These are phyloP conservation scores for Phaeotremella skinneri DNA, from an alignment of 768 basidiomycete species.

Conservation along the genomic window DNA sequence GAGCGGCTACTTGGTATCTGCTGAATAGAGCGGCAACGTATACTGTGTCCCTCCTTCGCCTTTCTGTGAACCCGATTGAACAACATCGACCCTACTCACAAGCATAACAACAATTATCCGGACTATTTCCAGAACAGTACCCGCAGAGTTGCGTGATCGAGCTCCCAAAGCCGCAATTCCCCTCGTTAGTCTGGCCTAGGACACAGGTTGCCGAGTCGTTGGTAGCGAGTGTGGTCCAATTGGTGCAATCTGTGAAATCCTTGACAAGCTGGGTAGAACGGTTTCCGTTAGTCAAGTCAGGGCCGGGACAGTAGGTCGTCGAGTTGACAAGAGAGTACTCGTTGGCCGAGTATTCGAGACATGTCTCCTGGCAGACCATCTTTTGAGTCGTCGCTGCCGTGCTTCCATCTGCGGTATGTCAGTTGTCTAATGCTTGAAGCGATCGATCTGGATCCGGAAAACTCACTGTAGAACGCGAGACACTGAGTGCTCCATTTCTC, in stretches of 20 bases:
- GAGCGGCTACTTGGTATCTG: too few relatives aligned
- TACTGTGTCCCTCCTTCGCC: neutral
- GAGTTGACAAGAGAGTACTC: constrained; percentile 35
- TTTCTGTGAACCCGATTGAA: neutral
- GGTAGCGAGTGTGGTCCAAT: constrained; percentile 45
- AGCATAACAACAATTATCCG: constrained; percentile 44
- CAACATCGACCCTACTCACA: constrained; percentile 14
- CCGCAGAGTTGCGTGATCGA: constrained; percentile 36
- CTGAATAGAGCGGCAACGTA: neutral
- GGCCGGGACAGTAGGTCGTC: constrained; percentile 43
- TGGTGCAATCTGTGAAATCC: constrained; percentile 48
- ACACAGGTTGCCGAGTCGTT: constrained; percentile 45
- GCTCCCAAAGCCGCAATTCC: constrained; percentile 43
- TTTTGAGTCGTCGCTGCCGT: constrained; percentile 41
- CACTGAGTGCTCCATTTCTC: constrained; percentile 38
- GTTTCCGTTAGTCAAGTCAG: constrained; percentile 39
- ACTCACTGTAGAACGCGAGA: constrained; percentile 43
- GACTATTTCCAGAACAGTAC: constrained; percentile 34
- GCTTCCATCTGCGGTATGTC: constrained; percentile 24
- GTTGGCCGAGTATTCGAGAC: constrained; percentile 44
- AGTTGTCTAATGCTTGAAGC: neutral
- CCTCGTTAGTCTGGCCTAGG: constrained; percentile 39
- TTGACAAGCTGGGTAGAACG: constrained; percentile 36
- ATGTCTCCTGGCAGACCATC: constrained; percentile 50
- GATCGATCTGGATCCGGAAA: neutral